These are phyloP conservation scores for Monosporascus sp. DNA, from an alignment of 2,329 filamentous ascomycete species.

Conservation along the genomic window DNA sequence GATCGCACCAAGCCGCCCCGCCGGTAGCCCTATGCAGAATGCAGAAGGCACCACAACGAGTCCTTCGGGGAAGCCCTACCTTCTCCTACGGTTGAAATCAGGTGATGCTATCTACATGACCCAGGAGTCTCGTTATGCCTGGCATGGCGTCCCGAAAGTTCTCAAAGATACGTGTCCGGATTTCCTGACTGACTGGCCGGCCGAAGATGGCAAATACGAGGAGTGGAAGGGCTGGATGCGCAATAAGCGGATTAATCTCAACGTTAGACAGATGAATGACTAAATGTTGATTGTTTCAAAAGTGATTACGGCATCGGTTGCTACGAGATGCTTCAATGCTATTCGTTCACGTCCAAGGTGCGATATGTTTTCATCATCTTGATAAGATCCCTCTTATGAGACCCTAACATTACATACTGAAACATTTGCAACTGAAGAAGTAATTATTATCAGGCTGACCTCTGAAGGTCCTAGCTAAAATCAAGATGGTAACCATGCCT, in stretches of 20 bases:
- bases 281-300: conserved; percentile 14
- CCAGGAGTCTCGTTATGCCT: conserved; percentile 74
- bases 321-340: no score
- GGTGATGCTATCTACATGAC: conserved; percentile 92
- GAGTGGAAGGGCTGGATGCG: conserved; percentile 84
- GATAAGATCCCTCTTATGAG: no score
- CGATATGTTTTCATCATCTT: no score
- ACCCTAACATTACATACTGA: no score
- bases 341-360: no score
- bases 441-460: no score
- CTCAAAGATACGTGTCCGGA: conserved; percentile 71
- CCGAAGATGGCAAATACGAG: conserved; percentile 47
- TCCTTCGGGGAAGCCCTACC: conserved; percentile 37
- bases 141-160: conserved; percentile 92
- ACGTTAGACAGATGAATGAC: conserved; percentile 81
- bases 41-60: conserved; percentile 13
- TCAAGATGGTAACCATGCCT: no score
- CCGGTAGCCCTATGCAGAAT: conserved; percentile 14
- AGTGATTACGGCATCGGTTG: no score
- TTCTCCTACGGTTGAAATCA: conserved; percentile 66
- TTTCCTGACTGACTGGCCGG: conserved; percentile 71
- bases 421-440: no score
- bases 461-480: no score
- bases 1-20: conserved; percentile 57
- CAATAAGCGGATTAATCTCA: conserved; percentile 83